Base-by-base conservation (phyloP, 306 rosid species). In the Alnus rubra region DNA sequence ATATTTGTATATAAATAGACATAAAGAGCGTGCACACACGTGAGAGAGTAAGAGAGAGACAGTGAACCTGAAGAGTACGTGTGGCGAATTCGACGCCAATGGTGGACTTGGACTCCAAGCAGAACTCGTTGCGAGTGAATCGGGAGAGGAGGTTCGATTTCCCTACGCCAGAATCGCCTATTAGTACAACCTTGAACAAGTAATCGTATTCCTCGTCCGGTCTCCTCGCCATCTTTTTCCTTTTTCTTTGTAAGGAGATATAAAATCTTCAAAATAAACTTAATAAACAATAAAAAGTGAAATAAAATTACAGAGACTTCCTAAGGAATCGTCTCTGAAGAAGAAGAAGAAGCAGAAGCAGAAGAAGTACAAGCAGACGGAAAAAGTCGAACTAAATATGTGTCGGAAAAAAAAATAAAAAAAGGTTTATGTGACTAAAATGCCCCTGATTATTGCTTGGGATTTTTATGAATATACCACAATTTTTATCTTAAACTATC, bases 81-180 rank as follows among this genome's bases (percentile, higher is more conserved):
- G 98, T 92, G 63, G 98, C 97, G 74, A 94, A 94, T 82, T 94
- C 98, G 19, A 94, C 97, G 70, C 98, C 98, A 74, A 94, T 94
- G 76, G 98, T 94, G 82, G 98, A 94, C 80, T 92, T 94, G 30
- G 98, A 94, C 79, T 94, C 98, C 79, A 94, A 86, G 65, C 97
- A 91, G 55, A 94, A 94, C 84, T 94, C 98, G 71, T 94, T 94
- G 82, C 98, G 97, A 48, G 98, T 94, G 82, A 94, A 94, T 86
- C 98, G 97, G 89, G 98, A 94, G 1, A 94, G 97, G 48, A 94
- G 89, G 87, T 94, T 94, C 7, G 98, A 94, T 78, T 94, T 94
- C 0, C 98, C 98, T 15, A 94, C 98, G 4, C 98, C 98, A 0
- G 97, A 94, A 79, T 94, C 98, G 1, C 98, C 98, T 84, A 94